These are phyloP conservation scores for Paecilomyces fulvus DNA, from an alignment of 2,329 filamentous ascomycete species.

Conservation along the genomic window DNA sequence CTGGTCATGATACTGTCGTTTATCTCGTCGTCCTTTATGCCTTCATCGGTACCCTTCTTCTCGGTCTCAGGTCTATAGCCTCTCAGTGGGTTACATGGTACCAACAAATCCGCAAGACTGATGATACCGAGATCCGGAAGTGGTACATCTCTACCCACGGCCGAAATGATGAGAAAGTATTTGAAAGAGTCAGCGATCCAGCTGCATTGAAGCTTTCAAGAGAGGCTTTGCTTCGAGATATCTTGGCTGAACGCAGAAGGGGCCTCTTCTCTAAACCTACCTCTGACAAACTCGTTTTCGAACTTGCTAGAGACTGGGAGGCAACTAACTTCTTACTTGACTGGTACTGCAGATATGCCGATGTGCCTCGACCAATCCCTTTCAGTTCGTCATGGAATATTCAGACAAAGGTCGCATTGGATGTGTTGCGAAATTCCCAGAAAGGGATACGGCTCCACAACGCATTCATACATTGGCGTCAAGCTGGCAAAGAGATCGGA, in stretches of 20 bases:
- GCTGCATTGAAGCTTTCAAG: constrained; percentile 42
- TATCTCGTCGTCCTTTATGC: constrained; percentile 48
- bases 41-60: constrained; percentile 44
- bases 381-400: constrained; percentile 52
- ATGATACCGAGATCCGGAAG: constrained; percentile 32
- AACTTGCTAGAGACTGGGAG: constrained; percentile 44
- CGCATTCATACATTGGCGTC: constrained; percentile 51
- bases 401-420: constrained; percentile 47
- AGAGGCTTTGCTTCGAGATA: constrained; percentile 37
- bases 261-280: constrained; percentile 35
- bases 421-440: constrained; percentile 45
- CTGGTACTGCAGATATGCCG: constrained; percentile 44
- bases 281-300: constrained; percentile 39
- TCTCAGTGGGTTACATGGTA: constrained; percentile 54
- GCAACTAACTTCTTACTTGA: constrained; percentile 47
- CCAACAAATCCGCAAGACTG: constrained; percentile 29
- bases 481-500: constrained; percentile 46
- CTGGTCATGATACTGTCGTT: constrained; percentile 46
- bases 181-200: constrained; percentile 40
- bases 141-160: constrained; percentile 30
- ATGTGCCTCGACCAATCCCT: constrained; percentile 42
- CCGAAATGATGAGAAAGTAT: constrained; percentile 28
- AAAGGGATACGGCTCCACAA: constrained; percentile 49
- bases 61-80: constrained; percentile 46
- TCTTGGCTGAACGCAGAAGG: constrained; percentile 38